Percentiles rank a stretch among this genome's conserved stretches.
phyloP scores from a whole-genome alignment of 2,329 filamentous ascomycete genomes.

The Dactylellina haptotyla region DNA sequence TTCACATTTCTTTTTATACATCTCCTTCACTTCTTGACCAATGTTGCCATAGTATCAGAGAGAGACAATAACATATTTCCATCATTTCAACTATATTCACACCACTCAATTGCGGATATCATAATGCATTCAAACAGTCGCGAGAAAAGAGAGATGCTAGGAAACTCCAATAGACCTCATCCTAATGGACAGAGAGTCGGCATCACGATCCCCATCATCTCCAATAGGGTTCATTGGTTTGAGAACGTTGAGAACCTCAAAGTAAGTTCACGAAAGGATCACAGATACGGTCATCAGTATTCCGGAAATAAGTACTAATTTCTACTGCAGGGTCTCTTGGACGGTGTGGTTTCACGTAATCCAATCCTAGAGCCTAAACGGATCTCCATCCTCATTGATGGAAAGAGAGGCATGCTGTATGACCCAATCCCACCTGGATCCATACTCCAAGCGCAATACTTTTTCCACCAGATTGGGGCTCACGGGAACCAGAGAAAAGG shows the following conservation, averaged over 20 bases:
- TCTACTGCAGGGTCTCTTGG: neutral
- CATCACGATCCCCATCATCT: constrained; percentile 7
- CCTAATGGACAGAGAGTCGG: constrained; percentile 1
- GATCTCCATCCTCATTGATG: constrained; percentile 7
- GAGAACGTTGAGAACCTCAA: neutral
- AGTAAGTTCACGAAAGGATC: neutral
- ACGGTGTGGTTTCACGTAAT: neutral
- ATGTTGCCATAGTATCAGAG: too few relatives aligned
- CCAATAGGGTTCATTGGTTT: constrained; percentile 7
- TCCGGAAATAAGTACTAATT: neutral
- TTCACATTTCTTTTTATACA: too few relatives aligned
- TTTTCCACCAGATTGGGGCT: neutral
- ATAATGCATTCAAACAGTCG: neutral
- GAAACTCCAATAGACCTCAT: neutral
- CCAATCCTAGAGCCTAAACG: constrained; percentile 9
- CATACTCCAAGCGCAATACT: constrained; percentile 1
- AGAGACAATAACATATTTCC: too few relatives aligned
- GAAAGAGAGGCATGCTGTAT: neutral
- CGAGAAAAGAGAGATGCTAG: neutral
- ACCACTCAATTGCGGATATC: too few relatives aligned
- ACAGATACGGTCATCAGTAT: too few relatives aligned
- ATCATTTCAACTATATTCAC: too few relatives aligned
- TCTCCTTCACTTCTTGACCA: too few relatives aligned
- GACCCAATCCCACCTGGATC: neutral
- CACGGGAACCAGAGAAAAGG: neutral